Base-by-base conservation (phyloP, 345 rosid genomes). In the Populus nigra region DNA sequence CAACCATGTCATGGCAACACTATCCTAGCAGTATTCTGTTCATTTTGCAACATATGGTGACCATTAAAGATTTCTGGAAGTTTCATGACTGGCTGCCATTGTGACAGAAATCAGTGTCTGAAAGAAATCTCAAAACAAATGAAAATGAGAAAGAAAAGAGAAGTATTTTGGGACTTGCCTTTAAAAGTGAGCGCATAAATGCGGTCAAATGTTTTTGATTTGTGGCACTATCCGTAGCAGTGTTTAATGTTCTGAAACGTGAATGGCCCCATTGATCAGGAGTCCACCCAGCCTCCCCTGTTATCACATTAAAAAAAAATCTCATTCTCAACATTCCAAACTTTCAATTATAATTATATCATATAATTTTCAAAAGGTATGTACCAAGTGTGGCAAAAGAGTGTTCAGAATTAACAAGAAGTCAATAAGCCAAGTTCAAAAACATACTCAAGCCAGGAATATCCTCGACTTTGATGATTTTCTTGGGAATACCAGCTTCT, bases 231-330 rank as follows among this genome's bases (percentile, higher is more conserved):
- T 95, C 94, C 71, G 90, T 65, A 57, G 93, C 84, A 53, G 85
- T 50, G 70, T 78, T 89, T 73, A 90, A 89, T 57, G 85, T 49
- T 84, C 85, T 91, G 82, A 92, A 96, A 76, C 97, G 89, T 3
- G 98, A 85, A 85, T 90, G 94, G 25, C 98, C 98, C 90, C 91
- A 94, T 76, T 92, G 99, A 88, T 94, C 99, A 78, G 96, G 90
- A 68, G 98, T 90, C 99, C 98, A 96, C 49, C 99, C 99, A 0
- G 99, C 98, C 79, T 92, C 93, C 84, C 90, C 99, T 95, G 81
- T 79, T 77, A 84, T 53, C 73, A 78, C 78, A 79, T 73, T 38
- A 23, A 81, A 62, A 61, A 41, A 47, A 41, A 69, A 57, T 31
- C 68, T 22, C 65, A 59, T 10, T 2, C 78, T 76, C 27, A 75